Base-by-base conservation (phyloP, 768 basidiomycete species). In the Tulasnella sp. region DNA sequence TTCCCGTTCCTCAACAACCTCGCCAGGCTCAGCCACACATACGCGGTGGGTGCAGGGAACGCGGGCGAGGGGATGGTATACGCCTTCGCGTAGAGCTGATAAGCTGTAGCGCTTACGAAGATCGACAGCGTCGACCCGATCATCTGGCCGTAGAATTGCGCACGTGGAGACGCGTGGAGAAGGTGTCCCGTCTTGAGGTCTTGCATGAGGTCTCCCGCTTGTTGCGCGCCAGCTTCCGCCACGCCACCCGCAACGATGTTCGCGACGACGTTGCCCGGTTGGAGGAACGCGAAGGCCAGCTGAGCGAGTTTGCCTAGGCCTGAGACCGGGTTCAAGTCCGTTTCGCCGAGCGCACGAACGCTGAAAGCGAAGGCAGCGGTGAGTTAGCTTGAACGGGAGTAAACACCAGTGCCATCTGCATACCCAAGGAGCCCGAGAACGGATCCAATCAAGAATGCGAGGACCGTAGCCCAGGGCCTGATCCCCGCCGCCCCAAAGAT, bases 131-230 rank as follows among this genome's bases (percentile, higher is more conserved):
- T 85, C 9, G 92, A 94, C 37, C 96, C 96, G 71, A 98, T 89
- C 65, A 98, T 83, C 79, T 98, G 94, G 9, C 94, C 93, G 76
- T 89, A 95, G 79, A 98, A 97, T 77, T 96, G 96, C 1, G 94
- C 93, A 76, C 93, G 84, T 62, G 96, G 96, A 29, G 94, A 95
- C 9, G 95, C 95, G 75, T 85, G 86, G 70, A 93, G 86, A n/a
- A 98, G 82, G 79, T 97, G 93, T 0, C 96, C 96, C 2, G 96
- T 97, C 82, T 98, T 98, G 73, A 98, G 83, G 80, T 98, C 96
- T 82, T 98, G 96, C 96, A 98, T 98, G 9, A 98, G 86, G 78
- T 98, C 96, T 17, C 95, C 96, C 6, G 95, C 93, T 90, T 95
- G 94, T 80, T 89, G 90, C 34, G 94, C 94, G n/a, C 94, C 94